Base-by-base conservation (phyloP, 345 rosid species). In the Aquilaria malaccensis region DNA sequence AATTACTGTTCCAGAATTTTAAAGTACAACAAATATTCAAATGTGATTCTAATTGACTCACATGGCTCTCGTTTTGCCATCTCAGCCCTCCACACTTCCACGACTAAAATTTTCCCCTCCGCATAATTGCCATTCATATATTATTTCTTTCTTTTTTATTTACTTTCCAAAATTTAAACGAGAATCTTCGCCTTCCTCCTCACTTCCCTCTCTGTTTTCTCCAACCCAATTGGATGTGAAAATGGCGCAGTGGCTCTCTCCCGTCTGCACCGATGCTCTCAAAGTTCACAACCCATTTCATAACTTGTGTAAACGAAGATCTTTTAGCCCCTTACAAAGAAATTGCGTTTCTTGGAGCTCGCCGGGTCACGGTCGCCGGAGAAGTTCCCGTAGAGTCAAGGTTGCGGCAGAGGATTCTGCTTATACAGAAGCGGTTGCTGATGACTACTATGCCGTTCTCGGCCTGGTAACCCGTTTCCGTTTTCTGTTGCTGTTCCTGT, bases 371-470 rank as follows among this genome's bases (percentile, higher is more conserved):
- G 43, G 76, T 7, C 74, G 30, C 60, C 74, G 78, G 46, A 72
- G 88, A 67, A 31, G 59, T 51, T 63, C 54, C 56, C 71, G 70
- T 46, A 74, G 79, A 53, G 66, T 83, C 60, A 82, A 72, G 71
- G 95, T 84, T 55, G 87, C 93, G 0, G 69, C 86, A 0, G 78
- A 70, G 7, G 77, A 73, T 58, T 71, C 86, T 13, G 50, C 85
- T 69, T 72, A 81, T 41, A 65, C 66, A 33, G 76, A 66, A 10
- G 72, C 84, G 2, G 64, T 88, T 43, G 84, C 93, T 43, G 93
- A 89, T 70, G 98, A 92, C 70, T 92, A 83, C 60, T 93, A 89
- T 64, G 75, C 90, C 7, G 97, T 89, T 72, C 76, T 93, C 70
- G 98, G 98, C 15, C 72, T 87, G 85, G 98, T 93, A 82, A 74